Conservation (phyloP, 805 yeast species). For the Ogataea pilisensis region DNA sequence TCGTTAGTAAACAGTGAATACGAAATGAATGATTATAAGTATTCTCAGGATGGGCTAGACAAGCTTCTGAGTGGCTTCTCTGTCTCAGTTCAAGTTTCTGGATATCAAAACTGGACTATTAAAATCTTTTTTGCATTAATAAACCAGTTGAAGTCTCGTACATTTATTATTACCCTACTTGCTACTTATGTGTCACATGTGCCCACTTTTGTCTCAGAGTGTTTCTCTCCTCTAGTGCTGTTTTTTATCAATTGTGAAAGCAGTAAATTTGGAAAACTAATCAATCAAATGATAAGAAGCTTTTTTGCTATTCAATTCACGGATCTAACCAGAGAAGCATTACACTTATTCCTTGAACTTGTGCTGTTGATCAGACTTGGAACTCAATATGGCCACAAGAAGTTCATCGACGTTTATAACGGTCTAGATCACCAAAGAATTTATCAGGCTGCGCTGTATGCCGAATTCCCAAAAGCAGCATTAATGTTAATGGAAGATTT, state of each 20-base stretch:
- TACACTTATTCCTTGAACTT: slow-evolving; percentile 27
- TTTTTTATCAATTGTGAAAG: slow-evolving; percentile 21
- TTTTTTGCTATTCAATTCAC: slow-evolving; percentile 19
- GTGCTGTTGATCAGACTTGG: slow-evolving; percentile 39
- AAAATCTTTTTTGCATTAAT: slow-evolving; percentile 31
- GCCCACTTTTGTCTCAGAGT: slow-evolving; percentile 26
- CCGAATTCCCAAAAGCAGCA: slow-evolving; percentile 38
- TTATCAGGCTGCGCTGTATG: slow-evolving; percentile 31
- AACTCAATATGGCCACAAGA: slow-evolving; percentile 25
- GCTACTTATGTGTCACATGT: slow-evolving; percentile 28
- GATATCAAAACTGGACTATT: slow-evolving; percentile 30
- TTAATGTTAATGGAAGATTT: slow-evolving; percentile 47
- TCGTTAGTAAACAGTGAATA: slow-evolving; percentile 28
- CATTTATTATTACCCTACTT: slow-evolving; percentile 32
- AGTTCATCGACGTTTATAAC: slow-evolving; percentile 29
- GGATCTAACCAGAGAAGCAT: slow-evolving; percentile 9
- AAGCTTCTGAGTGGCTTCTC: slow-evolving; percentile 14
- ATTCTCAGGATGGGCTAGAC: slow-evolving; percentile 10
- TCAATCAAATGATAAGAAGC: slow-evolving; percentile 18
- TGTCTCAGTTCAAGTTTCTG: slow-evolving; percentile 6
- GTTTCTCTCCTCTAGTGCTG: slow-evolving; percentile 29
- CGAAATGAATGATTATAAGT: slow-evolving; percentile 12
- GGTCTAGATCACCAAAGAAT: slow-evolving; percentile 29
- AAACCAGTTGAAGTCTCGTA: slow-evolving; percentile 28
- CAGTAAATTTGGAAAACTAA: slow-evolving; percentile 13